A percentile compares a stretch with the other conserved stretches of the same genome.
Evolutionary conservation across 352 stramenopile genomes (phyloP).

Genomic region (Globisporangium abappressorium): DNA sequence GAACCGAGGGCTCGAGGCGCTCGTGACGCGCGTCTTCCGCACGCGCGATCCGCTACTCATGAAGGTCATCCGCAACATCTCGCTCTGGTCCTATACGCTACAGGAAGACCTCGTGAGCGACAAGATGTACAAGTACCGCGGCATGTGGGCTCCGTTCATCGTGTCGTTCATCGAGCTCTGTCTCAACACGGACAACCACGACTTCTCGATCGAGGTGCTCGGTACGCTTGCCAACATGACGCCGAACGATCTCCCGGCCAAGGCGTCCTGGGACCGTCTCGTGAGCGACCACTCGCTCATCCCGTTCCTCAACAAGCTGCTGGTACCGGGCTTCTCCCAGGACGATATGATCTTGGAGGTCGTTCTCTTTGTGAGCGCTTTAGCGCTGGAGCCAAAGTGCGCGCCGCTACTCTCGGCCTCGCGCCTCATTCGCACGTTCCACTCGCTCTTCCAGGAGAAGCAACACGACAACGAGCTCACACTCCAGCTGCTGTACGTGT

Average conservation of each 20-base stretch:
- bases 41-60: slow-evolving; percentile 91
- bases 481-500: slow-evolving; percentile 75
- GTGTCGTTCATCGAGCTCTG: slow-evolving; percentile 86
- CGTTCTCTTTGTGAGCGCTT: slow-evolving; percentile 78
- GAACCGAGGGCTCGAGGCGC: slow-evolving; percentile 83
- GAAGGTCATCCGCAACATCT: slow-evolving; percentile 93
- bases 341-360: slow-evolving; percentile 92
- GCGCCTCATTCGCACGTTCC: slow-evolving; percentile 67
- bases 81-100: slow-evolving; percentile 88
- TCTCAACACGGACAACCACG: slow-evolving; percentile 86
- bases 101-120: slow-evolving; percentile 87
- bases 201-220: slow-evolving; percentile 92
- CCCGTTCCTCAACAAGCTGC: slow-evolving; percentile 89
- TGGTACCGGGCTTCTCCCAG: slow-evolving; percentile 91
- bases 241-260: slow-evolving; percentile 82
- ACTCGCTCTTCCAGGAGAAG: slow-evolving; percentile 84
- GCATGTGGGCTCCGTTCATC: slow-evolving; percentile 92
- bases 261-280: slow-evolving; percentile 88
- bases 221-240: slow-evolving; percentile 93
- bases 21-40: slow-evolving; percentile 87
- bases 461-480: slow-evolving; percentile 86
- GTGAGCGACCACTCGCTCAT: slow-evolving; percentile 84
- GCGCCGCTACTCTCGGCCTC: slow-evolving; percentile 73
- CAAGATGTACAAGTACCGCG: slow-evolving; percentile 89
- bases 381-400: slow-evolving; percentile 84